These are phyloP conservation scores for Danielia oregonensis DNA, from an alignment of 805 yeast species.

Conservation along the genomic window DNA sequence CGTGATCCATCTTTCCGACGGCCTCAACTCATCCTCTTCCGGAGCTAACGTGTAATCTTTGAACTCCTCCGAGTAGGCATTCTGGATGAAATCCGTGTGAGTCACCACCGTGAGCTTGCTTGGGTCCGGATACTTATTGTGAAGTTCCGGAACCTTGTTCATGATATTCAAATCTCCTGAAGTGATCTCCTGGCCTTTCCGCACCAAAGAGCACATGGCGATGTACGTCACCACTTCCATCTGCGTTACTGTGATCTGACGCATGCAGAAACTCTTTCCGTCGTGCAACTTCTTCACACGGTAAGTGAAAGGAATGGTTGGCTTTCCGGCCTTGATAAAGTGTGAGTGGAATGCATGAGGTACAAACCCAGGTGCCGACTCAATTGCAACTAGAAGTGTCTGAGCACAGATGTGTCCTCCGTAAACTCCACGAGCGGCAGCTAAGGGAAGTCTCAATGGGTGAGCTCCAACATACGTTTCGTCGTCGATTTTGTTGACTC, in stretches of 20 bases:
- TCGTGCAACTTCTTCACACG: slow-evolving; percentile 50
- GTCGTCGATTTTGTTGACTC: slow-evolving; percentile 10
- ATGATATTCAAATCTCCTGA: slow-evolving; percentile 6
- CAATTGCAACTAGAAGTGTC: slow-evolving; percentile 56
- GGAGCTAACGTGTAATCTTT: slow-evolving; percentile 29
- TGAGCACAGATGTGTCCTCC: slow-evolving; percentile 72
- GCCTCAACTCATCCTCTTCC: slow-evolving; percentile 26
- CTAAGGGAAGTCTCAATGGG: slow-evolving; percentile 32
- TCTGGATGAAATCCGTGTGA: slow-evolving; percentile 37
- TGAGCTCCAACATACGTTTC: slow-evolving; percentile 28
- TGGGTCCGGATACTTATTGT: slow-evolving; percentile 25
- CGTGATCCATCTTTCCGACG: slow-evolving; percentile 40
- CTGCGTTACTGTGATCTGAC: slow-evolving; percentile 56
- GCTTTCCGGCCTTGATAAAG: slow-evolving; percentile 54
- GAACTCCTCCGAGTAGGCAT: slow-evolving; percentile 37
- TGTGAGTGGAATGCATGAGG: slow-evolving; percentile 64
- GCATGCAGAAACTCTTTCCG: slow-evolving; percentile 49
- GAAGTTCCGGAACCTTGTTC: slow-evolving; percentile 17
- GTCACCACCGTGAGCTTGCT: slow-evolving; percentile 19
- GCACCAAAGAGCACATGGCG: slow-evolving; percentile 45
- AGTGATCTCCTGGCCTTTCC: slow-evolving; percentile 11
- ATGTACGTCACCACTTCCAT: slow-evolving; percentile 46
- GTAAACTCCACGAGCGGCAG: slow-evolving; percentile 60
- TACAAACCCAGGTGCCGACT: slow-evolving; percentile 37
- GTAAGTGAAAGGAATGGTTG: slow-evolving; percentile 45